Percentiles rank a stretch among this genome's conserved stretches.
Evolutionary conservation across 345 rosid genomes (phyloP).

Genomic region (Streptanthus diversifolius): DNA sequence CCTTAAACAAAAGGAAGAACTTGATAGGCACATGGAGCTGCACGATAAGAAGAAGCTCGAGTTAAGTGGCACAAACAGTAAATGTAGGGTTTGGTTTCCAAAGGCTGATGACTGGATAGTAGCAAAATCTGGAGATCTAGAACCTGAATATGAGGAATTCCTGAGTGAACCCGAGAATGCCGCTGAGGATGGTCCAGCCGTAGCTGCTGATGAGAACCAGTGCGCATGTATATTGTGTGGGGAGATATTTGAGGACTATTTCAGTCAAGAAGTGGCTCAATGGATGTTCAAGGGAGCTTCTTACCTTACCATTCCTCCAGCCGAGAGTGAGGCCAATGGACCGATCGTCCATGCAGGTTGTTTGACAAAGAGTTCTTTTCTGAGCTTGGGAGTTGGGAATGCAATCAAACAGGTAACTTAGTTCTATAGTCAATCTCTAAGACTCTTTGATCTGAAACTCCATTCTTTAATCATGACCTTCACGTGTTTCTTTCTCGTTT

Average conservation of each 20-base stretch:
- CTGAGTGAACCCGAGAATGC: conserved; percentile 35
- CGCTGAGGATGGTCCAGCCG: conserved; percentile 45
- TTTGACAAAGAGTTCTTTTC: conserved; percentile 44
- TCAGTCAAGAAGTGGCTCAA: conserved; percentile 44
- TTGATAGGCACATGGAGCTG: conserved; percentile 73
- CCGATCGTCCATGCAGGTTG: conserved; percentile 71
- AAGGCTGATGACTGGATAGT: conserved; percentile 61
- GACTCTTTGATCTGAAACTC: not conserved
- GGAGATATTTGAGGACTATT: conserved; percentile 82
- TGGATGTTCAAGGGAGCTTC: conserved; percentile 92
- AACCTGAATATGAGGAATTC: conserved; percentile 35
- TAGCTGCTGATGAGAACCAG: conserved; percentile 78
- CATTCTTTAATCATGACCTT: not conserved
- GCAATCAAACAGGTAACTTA: conserved; percentile 58
- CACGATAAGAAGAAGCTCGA: conserved; percentile 53
- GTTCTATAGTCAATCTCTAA: not conserved
- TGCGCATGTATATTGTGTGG: conserved; percentile 86
- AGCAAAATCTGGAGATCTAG: conserved; percentile 44
- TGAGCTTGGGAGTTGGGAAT: conserved; percentile 48
- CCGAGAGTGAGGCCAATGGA: conserved; percentile 37
- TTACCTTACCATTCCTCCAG: conserved; percentile 41
- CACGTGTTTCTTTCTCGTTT: conserved; percentile 1
- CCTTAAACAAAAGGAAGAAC: conserved; percentile 59
- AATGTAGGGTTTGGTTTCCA: conserved; percentile 69
- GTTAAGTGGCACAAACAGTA: conserved; percentile 26